Conservation (phyloP, 768 basidiomycete species). For the Mycena polygramma region DNA sequence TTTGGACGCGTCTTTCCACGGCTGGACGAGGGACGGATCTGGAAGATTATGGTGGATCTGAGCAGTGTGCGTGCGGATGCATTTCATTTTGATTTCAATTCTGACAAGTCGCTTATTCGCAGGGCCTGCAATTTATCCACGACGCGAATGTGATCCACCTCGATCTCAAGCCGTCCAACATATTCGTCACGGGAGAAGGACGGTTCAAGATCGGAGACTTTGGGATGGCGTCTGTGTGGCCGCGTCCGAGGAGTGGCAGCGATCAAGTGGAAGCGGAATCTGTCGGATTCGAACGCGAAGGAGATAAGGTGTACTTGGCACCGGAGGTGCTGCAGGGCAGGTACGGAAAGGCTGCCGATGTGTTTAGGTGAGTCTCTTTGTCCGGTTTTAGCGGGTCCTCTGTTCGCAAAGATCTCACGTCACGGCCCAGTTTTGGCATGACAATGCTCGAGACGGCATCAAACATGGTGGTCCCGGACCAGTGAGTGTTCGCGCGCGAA, state of each 20-base stretch:
- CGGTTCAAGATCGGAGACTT: slow-evolving; percentile 98
- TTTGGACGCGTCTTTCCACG: slow-evolving; percentile 88
- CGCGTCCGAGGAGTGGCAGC: slow-evolving; percentile 55
- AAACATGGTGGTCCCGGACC: slow-evolving; percentile 97
- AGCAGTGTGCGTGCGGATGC: slow-evolving; percentile 75
- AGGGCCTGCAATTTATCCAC: slow-evolving; percentile 94
- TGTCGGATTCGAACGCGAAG: slow-evolving; percentile 89
- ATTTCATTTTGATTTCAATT: slow-evolving; percentile 42
- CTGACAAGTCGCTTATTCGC: slow-evolving; percentile 45
- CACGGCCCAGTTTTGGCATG: slow-evolving; percentile 85
- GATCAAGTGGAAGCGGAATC: slow-evolving; percentile 49
- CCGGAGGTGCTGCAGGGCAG: slow-evolving; percentile 93
- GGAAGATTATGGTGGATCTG: slow-evolving; percentile 95
- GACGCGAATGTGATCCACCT: slow-evolving; percentile 91
- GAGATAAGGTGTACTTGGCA: slow-evolving; percentile 97
- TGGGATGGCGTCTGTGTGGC: slow-evolving; percentile 97
- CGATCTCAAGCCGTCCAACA: slow-evolving; percentile 97
- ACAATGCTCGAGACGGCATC: slow-evolving; percentile 95
- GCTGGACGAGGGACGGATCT: slow-evolving; percentile 92
- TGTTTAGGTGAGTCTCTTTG: slow-evolving; percentile 85
- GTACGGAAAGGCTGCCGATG: slow-evolving; percentile 95
- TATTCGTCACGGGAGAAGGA: slow-evolving; percentile 90
- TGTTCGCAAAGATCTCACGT: slow-evolving; percentile 52
- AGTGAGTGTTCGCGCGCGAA: slow-evolving; percentile 67
- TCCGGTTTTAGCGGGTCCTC: slow-evolving; percentile 50